Conservation (phyloP, 805 yeast genomes). For the Sporopachydermia quercuum region DNA sequence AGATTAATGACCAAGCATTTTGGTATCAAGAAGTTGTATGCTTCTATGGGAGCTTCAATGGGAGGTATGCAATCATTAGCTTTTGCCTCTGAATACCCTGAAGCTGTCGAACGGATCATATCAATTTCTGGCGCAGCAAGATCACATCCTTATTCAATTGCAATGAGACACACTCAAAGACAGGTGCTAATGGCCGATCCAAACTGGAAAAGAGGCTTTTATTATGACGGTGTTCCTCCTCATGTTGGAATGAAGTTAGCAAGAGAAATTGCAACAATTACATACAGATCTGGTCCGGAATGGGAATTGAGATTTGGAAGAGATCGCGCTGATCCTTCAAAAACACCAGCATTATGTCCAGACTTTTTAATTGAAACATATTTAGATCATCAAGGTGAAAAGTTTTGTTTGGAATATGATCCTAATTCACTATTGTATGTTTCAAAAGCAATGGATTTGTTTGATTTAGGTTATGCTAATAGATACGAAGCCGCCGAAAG, state of each 20-base stretch:
- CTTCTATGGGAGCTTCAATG: conserved; percentile 84
- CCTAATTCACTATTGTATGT: conserved; percentile 79
- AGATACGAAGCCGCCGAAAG: conserved; percentile 27
- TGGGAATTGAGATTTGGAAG: conserved; percentile 92
- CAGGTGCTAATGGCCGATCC: conserved; percentile 92
- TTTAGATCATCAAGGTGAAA: conserved; percentile 88
- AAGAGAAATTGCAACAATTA: conserved; percentile 85
- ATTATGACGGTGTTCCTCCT: conserved; percentile 70
- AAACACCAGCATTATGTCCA: conserved; percentile 80
- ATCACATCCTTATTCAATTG: conserved; percentile 88
- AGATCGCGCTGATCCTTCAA: conserved; percentile 65
- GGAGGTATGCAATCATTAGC: conserved; percentile 99
- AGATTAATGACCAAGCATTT: conserved; percentile 47
- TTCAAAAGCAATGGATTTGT: conserved; percentile 89
- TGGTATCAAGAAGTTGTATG: conserved; percentile 49
- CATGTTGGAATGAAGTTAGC: conserved; percentile 93
- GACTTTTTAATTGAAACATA: conserved; percentile 88
- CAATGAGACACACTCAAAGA: conserved; percentile 84
- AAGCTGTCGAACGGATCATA: conserved; percentile 54
- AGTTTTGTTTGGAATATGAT: conserved; percentile 82
- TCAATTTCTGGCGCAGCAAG: conserved; percentile 88
- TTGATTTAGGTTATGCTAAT: conserved; percentile 52
- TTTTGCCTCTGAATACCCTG: conserved; percentile 71
- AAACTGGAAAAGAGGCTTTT: conserved; percentile 84
- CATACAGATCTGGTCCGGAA: conserved; percentile 92